phyloP scores from a whole-genome alignment of 208 protist species.

The Trypanosoma lewisi region DNA sequence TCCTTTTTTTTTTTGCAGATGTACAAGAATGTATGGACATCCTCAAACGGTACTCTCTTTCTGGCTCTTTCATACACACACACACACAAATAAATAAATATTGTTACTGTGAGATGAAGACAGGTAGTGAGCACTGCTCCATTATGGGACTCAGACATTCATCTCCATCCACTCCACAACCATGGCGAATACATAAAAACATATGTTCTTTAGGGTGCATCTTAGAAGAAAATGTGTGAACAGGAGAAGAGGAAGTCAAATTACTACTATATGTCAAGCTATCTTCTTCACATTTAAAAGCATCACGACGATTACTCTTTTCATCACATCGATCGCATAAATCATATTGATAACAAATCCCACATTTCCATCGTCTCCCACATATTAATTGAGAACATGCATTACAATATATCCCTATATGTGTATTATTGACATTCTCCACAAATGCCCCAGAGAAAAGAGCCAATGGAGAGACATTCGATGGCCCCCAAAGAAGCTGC shows the following conservation, averaged over 20 bases:
- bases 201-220: conserved; percentile 23
- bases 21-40: background rate
- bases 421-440: conserved; percentile 34
- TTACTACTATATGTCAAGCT: too few relatives aligned
- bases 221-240: background rate
- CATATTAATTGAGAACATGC: conserved; percentile 49
- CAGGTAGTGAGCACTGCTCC: conserved; percentile 5
- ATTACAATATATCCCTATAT: conserved; percentile 78
- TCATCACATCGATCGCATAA: conserved; percentile 57
- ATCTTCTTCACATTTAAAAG: conserved; percentile 1
- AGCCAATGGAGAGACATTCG: conserved; percentile 62
- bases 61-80: background rate
- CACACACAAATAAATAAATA: too few relatives aligned
- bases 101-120: background rate
- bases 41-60: background rate
- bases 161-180: conserved; percentile 25
- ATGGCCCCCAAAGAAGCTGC: conserved; percentile 74
- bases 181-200: conserved; percentile 33
- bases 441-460: conserved; percentile 43
- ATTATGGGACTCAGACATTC: conserved; percentile 24
- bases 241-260: too few relatives aligned
- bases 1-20: background rate
- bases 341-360: conserved; percentile 78
- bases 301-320: conserved; percentile 17
- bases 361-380: conserved; percentile 82